phyloP scores from a whole-genome alignment of 441 rosid genomes.

The Syzygium syzygioides region DNA sequence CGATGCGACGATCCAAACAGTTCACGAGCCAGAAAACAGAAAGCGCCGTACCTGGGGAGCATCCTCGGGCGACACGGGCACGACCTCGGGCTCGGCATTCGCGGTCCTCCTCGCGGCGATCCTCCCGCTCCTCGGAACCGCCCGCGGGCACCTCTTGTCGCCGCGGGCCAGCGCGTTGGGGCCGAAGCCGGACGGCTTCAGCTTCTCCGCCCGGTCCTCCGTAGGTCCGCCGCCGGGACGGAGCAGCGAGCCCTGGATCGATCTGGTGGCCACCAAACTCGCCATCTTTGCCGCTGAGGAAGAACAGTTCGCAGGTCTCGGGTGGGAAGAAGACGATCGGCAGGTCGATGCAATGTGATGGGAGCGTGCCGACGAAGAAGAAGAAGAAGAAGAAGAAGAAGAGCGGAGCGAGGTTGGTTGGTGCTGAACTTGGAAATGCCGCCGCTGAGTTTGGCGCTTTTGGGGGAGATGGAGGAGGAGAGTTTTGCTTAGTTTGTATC shows the following conservation, averaged over 20 bases:
- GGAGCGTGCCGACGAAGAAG: not conserved
- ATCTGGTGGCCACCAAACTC: conserved; percentile 67
- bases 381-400: not conserved
- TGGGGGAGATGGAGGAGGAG: not conserved
- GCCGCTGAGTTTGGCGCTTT: conserved; percentile 52
- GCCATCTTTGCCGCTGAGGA: conserved; percentile 34
- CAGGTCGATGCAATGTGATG: not conserved
- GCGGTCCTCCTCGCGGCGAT: conserved; percentile 43
- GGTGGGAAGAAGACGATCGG: not conserved
- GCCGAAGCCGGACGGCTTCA: conserved; percentile 47
- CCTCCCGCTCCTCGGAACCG: conserved; percentile 20
- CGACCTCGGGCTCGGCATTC: conserved; percentile 48
- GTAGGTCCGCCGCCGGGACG: conserved; percentile 40
- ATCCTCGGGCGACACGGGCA: conserved; percentile 81
- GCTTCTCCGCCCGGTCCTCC: conserved; percentile 41
- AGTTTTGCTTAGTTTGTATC: conserved; percentile 47
- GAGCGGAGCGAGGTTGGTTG: not conserved
- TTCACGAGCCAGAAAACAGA: not conserved
- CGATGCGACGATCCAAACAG: not conserved
- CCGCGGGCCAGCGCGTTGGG: conserved; percentile 28
- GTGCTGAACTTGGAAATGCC: conserved; percentile 30
- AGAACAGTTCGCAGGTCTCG: not conserved
- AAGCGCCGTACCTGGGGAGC: conserved; percentile 35
- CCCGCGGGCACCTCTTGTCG: conserved; percentile 18
- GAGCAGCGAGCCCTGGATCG: conserved; percentile 43